phyloP scores from a whole-genome alignment of 345 rosid genomes.

The Gossypium anomalum region DNA sequence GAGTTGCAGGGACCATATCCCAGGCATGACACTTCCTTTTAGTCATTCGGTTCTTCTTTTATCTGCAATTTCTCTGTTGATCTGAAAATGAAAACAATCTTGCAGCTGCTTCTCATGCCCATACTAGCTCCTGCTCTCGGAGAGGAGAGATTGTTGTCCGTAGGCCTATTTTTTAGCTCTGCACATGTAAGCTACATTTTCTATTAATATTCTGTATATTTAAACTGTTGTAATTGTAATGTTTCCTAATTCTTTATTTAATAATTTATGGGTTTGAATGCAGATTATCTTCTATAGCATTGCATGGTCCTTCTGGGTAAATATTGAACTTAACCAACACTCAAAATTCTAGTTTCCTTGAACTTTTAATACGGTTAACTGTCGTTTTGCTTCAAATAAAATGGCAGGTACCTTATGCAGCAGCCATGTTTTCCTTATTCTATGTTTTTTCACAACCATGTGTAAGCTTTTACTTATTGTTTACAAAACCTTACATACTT shows the following conservation, averaged over 20 bases:
- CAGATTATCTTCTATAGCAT: slow-evolving; percentile 78
- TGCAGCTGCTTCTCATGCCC: slow-evolving; percentile 82
- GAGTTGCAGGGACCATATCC: slow-evolving; percentile 73
- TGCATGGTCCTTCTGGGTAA: slow-evolving; percentile 88
- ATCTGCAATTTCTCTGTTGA: slow-evolving; percentile 11
- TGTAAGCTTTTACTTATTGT: slow-evolving; percentile 41
- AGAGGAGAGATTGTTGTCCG: slow-evolving; percentile 71
- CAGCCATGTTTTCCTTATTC: slow-evolving; percentile 56
- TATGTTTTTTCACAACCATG: slow-evolving; percentile 67
- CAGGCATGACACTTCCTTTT: slow-evolving; percentile 47
- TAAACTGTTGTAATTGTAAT: neutral
- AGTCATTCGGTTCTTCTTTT: slow-evolving; percentile 6
- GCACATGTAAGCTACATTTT: slow-evolving; percentile 48
- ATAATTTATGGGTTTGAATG: slow-evolving; percentile 19
- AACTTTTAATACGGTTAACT: neutral
- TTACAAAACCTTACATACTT: neutral
- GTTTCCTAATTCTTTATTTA: neutral
- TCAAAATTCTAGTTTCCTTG: neutral
- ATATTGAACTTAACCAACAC: slow-evolving; percentile 12
- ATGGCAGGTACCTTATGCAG: slow-evolving; percentile 73
- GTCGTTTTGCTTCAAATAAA: neutral
- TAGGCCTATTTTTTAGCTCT: slow-evolving; percentile 67
- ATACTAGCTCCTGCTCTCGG: slow-evolving; percentile 61
- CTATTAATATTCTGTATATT: neutral
- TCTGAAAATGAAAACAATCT: slow-evolving; percentile 6